Percentiles rank a stretch among this genome's conserved stretches.
phyloP scores from a whole-genome alignment of 495 filamentous ascomycete species.

The Usnea hakonensis region DNA sequence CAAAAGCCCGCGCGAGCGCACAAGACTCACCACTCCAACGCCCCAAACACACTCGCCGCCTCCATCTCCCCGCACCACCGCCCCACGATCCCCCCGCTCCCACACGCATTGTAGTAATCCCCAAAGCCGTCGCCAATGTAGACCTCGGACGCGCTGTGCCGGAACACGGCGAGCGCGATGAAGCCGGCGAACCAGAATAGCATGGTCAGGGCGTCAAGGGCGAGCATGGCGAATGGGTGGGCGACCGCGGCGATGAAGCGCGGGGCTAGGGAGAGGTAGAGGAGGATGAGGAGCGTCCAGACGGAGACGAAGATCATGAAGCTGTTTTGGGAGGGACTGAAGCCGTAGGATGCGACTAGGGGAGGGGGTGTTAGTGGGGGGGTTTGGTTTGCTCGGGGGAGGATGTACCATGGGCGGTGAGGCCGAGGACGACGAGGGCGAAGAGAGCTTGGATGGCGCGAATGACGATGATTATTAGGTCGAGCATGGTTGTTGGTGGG shows the following conservation, averaged over 20 bases:
- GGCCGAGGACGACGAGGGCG: slow-evolving; percentile 62
- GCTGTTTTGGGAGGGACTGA: slow-evolving; percentile 45
- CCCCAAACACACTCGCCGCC: slow-evolving; percentile 48
- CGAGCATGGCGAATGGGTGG: slow-evolving; percentile 51
- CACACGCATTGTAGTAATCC: neutral
- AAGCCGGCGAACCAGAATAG: slow-evolving; percentile 87
- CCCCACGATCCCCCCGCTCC: slow-evolving; percentile 16
- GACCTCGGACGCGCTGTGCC: slow-evolving; percentile 38
- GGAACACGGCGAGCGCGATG: slow-evolving; percentile 60
- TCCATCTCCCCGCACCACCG: slow-evolving; percentile 42
- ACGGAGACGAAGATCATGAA: slow-evolving; percentile 72
- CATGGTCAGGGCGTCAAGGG: slow-evolving; percentile 61
- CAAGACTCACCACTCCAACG: slow-evolving; percentile 51
- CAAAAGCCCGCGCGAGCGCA: neutral
- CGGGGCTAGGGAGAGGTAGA: slow-evolving; percentile 58
- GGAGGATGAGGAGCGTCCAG: slow-evolving; percentile 63
- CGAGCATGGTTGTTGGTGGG: slow-evolving; percentile 30
- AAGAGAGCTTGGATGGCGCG: slow-evolving; percentile 60
- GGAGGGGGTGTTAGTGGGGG: neutral
- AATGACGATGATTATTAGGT: slow-evolving; percentile 44
- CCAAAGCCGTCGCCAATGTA: slow-evolving; percentile 19
- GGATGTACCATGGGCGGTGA: slow-evolving; percentile 59
- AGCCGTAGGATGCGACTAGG: slow-evolving; percentile 28
- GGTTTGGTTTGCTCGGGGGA: neutral
- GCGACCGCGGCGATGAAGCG: slow-evolving; percentile 50